Percentiles rank a stretch among this genome's conserved stretches.
These are phyloP conservation scores for Zopfia rhizophila DNA, from an alignment of 2,329 filamentous ascomycete species.

Conservation along the genomic window DNA sequence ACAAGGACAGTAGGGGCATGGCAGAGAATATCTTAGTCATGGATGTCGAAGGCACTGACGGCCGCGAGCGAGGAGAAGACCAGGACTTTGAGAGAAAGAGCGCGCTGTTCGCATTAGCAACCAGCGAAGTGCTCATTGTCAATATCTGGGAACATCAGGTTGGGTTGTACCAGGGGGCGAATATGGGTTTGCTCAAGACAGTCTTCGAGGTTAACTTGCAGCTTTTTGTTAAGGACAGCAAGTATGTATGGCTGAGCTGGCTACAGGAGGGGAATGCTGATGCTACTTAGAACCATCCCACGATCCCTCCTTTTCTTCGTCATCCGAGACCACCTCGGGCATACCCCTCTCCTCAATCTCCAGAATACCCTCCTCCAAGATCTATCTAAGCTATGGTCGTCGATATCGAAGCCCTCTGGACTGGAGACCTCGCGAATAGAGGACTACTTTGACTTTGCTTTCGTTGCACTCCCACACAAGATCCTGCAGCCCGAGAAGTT, in stretches of 20 bases:
- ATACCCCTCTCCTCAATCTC: conserved; percentile 88
- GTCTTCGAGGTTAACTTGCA: conserved; percentile 99
- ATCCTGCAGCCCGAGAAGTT: conserved; percentile 95
- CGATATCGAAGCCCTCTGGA: conserved; percentile 89
- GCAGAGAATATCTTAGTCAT: conserved; percentile 98
- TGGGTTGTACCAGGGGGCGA: conserved; percentile 95
- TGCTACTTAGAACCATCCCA: conserved; percentile 74
- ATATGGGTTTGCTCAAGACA: conserved; percentile 98
- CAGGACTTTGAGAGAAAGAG: conserved; percentile 99
- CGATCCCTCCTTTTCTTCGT: conserved; percentile 97
- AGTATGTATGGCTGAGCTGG: conserved; percentile 66
- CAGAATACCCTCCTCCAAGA: conserved; percentile 92
- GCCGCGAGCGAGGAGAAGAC: conserved; percentile 94
- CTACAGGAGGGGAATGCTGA: conserved; percentile 25
- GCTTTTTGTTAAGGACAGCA: conserved; percentile 93
- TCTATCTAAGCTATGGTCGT: conserved; percentile 89
- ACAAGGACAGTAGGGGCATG: conserved; percentile 70
- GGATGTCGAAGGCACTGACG: conserved; percentile 98
- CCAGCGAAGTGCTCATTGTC: conserved; percentile 96
- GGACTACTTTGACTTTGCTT: conserved; percentile 99
- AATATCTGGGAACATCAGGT: conserved; percentile 99
- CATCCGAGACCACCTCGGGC: conserved; percentile 95
- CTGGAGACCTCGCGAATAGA: conserved; percentile 90
- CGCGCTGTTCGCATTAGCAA: conserved; percentile 94
- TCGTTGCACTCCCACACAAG: conserved; percentile 95